These are phyloP conservation scores for Metschnikowia cerradonensis DNA, from an alignment of 805 yeast genomes.

Conservation along the genomic window DNA sequence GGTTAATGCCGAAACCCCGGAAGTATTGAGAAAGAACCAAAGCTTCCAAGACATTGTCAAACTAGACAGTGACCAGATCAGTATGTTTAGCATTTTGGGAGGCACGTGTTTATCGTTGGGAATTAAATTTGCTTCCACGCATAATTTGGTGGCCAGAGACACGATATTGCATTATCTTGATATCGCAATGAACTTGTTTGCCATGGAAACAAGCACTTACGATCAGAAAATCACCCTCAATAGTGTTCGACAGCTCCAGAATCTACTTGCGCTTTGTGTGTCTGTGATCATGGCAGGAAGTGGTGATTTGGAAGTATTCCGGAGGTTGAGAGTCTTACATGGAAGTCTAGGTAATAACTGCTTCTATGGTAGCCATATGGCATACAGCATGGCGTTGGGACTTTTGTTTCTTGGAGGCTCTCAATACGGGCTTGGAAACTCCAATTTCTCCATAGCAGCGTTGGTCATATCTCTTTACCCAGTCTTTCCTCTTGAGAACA, in stretches of 20 bases:
- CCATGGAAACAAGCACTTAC: constrained; percentile 42
- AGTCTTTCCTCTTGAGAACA: constrained; percentile 47
- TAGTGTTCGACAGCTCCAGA: constrained; percentile 53
- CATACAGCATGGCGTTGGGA: constrained; percentile 79
- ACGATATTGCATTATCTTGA: constrained; percentile 56
- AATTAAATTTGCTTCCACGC: constrained; percentile 70
- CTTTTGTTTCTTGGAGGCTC: constrained; percentile 90
- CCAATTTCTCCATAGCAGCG: constrained; percentile 62
- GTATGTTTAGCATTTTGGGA: constrained; percentile 60
- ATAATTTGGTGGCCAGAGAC: constrained; percentile 48
- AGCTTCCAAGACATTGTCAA: constrained; percentile 16
- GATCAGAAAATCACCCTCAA: constrained; percentile 56
- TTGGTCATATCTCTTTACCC: constrained; percentile 79
- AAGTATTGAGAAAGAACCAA: constrained; percentile 31
- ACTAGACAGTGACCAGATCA: constrained; percentile 58
- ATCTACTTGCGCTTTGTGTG: constrained; percentile 56
- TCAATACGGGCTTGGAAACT: constrained; percentile 70
- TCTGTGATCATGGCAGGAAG: constrained; percentile 85
- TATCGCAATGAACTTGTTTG: constrained; percentile 40
- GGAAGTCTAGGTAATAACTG: constrained; percentile 47
- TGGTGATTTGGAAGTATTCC: constrained; percentile 77
- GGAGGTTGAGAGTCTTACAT: constrained; percentile 68
- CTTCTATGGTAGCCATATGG: constrained; percentile 70
- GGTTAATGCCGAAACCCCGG: constrained; percentile 58
- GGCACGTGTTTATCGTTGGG: constrained; percentile 78